A percentile compares a stretch with the other conserved stretches of the same genome.
phyloP scores from a whole-genome alignment of 768 basidiomycete genomes.

The Hebeloma cylindrosporum region DNA sequence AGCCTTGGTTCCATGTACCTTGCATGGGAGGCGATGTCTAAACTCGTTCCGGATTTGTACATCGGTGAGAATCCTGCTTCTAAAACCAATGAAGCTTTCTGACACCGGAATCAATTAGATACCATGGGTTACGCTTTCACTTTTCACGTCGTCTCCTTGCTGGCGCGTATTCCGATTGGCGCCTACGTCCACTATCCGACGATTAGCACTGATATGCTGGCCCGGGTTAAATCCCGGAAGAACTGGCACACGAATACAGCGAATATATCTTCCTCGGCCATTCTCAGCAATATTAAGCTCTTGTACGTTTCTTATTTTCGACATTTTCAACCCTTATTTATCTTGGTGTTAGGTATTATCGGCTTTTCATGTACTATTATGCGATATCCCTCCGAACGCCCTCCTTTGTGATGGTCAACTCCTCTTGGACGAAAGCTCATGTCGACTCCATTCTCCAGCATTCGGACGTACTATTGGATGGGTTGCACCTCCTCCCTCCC shows the following conservation, averaged over 20 bases:
- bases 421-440: constrained; percentile 90
- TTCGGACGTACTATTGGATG: constrained; percentile 48
- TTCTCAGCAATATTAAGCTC: constrained; percentile 63
- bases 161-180: constrained; percentile 71
- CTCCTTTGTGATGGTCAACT: constrained; percentile 89
- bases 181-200: constrained; percentile 97
- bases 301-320: constrained; percentile 38
- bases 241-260: constrained; percentile 63
- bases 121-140: constrained; percentile 99
- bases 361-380: constrained; percentile 83
- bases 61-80: constrained; percentile 59
- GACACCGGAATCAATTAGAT: constrained; percentile 48
- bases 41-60: constrained; percentile 84
- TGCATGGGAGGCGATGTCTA: constrained; percentile 78
- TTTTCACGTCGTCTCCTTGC: constrained; percentile 68
- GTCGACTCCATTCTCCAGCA: constrained; percentile 70
- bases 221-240: constrained; percentile 63
- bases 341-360: constrained; percentile 71
- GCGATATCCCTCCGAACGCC: constrained; percentile 69
- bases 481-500: constrained; percentile 46
- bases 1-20: constrained; percentile 85
- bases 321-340: background rate
- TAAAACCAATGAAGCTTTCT: constrained; percentile 8
- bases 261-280: constrained; percentile 50
- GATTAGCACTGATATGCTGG: constrained; percentile 92